Evolutionary conservation across 768 basidiomycete genomes (phyloP), one percentile per base, ranked within the genome.

Genomic region (Megacollybia marginata): DNA sequence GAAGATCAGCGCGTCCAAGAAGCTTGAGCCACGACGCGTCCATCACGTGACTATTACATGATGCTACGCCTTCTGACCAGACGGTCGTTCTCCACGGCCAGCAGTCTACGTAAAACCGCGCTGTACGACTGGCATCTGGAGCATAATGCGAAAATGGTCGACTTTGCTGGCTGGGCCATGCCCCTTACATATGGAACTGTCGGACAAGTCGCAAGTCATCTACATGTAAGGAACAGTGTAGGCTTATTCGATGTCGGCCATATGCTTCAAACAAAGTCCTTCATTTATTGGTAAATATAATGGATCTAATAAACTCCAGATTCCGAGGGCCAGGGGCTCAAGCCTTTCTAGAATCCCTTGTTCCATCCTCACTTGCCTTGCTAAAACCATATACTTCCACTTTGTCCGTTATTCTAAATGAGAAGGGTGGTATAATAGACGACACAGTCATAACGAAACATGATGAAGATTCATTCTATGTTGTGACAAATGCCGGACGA

Each of bases 201-300:
- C 44, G 91, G 91, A 5, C 88, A 91, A 74, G 94, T 91, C 48
- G 82, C 85, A 9, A 92, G 90, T 57, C 95, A 99, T 66, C 80
- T 85, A 42, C 87, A 97, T 59, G 89, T 94, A 46, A 83, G 96
- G 38, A 78, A 70, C 11, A 77, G 76, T 33, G 89, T 80, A 1
- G 93, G 93, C 1, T 72, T 99, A 32, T 99, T 99, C 63, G 96
- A 99, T 61, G 96, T 99, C 23, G 91, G 91, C 18, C 96, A 99
- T 66, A 99, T 99, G 95, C 88, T 98, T 13, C 95, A 98, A 64
- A 81, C 83, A 33, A 86, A 82, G 91, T 48, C n/a, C 11, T 31
- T 42, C 35, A 52, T 47, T 18, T 49, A 31, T 2, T 18, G 16
- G 19, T 36, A 32, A 43, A 45, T 13, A 19, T 51, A 33, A 46